These are phyloP conservation scores for Amanita pallidorosea DNA, from an alignment of 768 basidiomycete species.

Conservation along the genomic window DNA sequence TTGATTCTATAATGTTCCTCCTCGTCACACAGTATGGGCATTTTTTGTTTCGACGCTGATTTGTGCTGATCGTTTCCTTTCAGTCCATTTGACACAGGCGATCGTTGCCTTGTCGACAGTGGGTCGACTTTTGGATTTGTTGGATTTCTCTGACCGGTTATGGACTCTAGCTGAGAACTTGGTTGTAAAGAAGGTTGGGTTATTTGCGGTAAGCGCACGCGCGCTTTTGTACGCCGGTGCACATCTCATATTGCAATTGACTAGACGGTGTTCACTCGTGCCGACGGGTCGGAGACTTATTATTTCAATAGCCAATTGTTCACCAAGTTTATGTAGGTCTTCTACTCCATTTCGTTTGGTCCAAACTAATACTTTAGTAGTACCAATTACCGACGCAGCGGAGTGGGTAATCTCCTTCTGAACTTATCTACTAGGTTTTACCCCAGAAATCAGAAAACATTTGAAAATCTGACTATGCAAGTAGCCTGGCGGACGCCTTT, in stretches of 20 bases:
- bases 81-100: constrained; percentile 75
- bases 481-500: constrained; percentile 69
- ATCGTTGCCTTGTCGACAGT: constrained; percentile 69
- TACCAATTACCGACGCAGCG: constrained; percentile 66
- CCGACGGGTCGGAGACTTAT: constrained; percentile 71
- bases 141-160: not conserved
- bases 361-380: constrained; percentile 19
- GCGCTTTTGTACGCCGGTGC: not conserved
- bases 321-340: constrained; percentile 60
- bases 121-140: constrained; percentile 7
- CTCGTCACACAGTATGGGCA: constrained; percentile 72
- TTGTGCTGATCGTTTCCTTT: constrained; percentile 5
- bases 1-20: constrained; percentile 74
- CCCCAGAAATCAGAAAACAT: constrained; percentile 42
- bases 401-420: constrained; percentile 24
- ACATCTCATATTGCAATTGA: not conserved
- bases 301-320: constrained; percentile 76
- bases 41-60: not conserved
- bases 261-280: constrained; percentile 58
- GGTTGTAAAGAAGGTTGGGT: constrained; percentile 70
- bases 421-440: constrained; percentile 6
- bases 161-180: constrained; percentile 43
- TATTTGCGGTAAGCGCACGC: constrained; percentile 48
- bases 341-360: not conserved
- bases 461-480: constrained; percentile 57